Base-by-base conservation (phyloP, 306 rosid species). In the Vicia faba region DNA sequence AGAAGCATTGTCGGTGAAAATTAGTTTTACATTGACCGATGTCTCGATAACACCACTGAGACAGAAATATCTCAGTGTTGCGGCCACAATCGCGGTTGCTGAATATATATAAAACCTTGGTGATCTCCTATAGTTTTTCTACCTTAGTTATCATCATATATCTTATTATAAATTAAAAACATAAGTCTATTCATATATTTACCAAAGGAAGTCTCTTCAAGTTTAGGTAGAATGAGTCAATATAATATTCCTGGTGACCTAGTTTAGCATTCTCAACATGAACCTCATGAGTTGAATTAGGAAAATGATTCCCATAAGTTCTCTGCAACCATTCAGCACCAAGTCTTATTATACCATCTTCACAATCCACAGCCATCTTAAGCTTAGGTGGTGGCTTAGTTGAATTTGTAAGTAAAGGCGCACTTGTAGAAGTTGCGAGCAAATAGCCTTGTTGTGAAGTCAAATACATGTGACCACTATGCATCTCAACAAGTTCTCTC, bases 171-270 rank as follows among this genome's bases (percentile, higher is more conserved):
- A n/a, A n/a, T n/a, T n/a, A n/a, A n/a, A n/a, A n/a, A 72, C 40
- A 39, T 44, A 53, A 49, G 12, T 16, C 26, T 16, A 62, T 57
- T 78, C 11, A 62, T 64, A 60, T 75, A 55, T 75, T 75, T 90
- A 95, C 97, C 91, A 95, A 74, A 65, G 99, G 99, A 75, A 95
- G 97, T 76, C 84, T 95, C 95, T 90, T 95, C 72, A 95, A 71
- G 46, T 90, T 85, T 44, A 95, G 85, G 69, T 86, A 90, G 75
- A 95, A 95, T 0, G 99, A 90, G 89, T 95, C 99, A 11, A 95
- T 84, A 77, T 90, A 95, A 81, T 88, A 95, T 57, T 81, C 81
- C 62, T 84, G 78, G 39, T 66, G 76, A 15, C 96, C 99, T 11
- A 95, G 89, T 77, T n/a, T 67, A 58, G 79, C 92, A 75, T 90